Evolutionary conservation across 108 stramenopile genomes (phyloP).

Genomic region (Cylindrotheca closterium): DNA sequence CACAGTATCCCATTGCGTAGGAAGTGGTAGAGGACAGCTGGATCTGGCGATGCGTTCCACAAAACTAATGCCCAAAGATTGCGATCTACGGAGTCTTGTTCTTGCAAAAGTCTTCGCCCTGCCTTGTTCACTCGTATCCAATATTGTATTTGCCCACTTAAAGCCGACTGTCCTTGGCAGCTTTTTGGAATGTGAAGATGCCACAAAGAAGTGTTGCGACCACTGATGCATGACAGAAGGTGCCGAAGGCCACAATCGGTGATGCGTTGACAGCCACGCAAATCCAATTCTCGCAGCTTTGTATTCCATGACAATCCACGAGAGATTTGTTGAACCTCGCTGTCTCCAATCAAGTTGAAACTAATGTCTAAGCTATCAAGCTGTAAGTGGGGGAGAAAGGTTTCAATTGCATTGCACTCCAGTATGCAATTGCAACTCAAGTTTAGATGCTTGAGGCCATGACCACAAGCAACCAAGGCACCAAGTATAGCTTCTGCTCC

Average conservation of each 20-base stretch:
- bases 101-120: constrained; percentile 14
- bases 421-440: constrained; percentile 36
- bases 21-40: constrained; percentile 10
- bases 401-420: neutral
- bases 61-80: constrained; percentile 17
- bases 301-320: neutral
- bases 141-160: constrained; percentile 3
- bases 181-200: constrained; percentile 8
- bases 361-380: constrained; percentile 18
- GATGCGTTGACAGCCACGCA: constrained; percentile 26
- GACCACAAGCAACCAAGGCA: neutral
- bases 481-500: constrained; percentile 15
- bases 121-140: constrained; percentile 16
- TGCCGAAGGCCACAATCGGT: constrained; percentile 4
- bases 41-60: neutral
- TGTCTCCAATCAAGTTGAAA: constrained; percentile 31
- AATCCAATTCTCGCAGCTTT: constrained; percentile 10
- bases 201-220: constrained; percentile 15
- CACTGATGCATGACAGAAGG: constrained; percentile 12
- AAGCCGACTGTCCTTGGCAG: neutral
- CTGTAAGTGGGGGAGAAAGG: neutral
- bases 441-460: constrained; percentile 9
- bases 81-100: neutral
- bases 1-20: constrained; percentile 10
- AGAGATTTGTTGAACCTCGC: constrained; percentile 11